These are phyloP conservation scores for Talaromyces sp. DNA, from an alignment of 2,329 filamentous ascomycete genomes.

Conservation along the genomic window DNA sequence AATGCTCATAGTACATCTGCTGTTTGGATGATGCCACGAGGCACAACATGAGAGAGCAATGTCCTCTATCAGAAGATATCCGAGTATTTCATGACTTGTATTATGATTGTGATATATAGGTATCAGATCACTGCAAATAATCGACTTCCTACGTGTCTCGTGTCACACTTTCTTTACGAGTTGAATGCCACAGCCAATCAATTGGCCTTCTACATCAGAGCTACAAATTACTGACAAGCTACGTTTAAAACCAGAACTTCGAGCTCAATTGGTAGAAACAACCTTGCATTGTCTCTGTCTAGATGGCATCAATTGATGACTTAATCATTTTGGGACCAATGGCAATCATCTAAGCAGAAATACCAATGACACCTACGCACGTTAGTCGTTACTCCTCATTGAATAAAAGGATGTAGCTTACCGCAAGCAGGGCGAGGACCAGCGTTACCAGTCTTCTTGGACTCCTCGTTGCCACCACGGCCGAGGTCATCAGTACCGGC, in stretches of 20 bases:
- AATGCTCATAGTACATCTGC: background rate
- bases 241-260: background rate
- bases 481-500: conserved; percentile 95
- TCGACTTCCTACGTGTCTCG: background rate
- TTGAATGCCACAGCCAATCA: background rate
- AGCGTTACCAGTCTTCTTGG: conserved; percentile 97
- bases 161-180: background rate
- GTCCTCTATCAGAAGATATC: background rate
- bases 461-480: conserved; percentile 87
- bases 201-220: background rate
- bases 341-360: conserved; percentile 61
- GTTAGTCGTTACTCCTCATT: background rate
- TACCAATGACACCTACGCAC: conserved; percentile 76
- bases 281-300: conserved; percentile 12
- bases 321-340: background rate
- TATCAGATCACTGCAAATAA: background rate
- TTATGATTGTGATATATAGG: background rate
- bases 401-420: conserved; percentile 45
- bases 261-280: background rate
- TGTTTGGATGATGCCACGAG: background rate
- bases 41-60: background rate
- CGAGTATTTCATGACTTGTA: background rate
- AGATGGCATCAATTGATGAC: conserved; percentile 10
- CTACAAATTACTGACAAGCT: background rate
- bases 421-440: conserved; percentile 91